Conservation (phyloP, 371 early-diverging fungal genomes). For the Thermomucor indicae-seudaticae region DNA sequence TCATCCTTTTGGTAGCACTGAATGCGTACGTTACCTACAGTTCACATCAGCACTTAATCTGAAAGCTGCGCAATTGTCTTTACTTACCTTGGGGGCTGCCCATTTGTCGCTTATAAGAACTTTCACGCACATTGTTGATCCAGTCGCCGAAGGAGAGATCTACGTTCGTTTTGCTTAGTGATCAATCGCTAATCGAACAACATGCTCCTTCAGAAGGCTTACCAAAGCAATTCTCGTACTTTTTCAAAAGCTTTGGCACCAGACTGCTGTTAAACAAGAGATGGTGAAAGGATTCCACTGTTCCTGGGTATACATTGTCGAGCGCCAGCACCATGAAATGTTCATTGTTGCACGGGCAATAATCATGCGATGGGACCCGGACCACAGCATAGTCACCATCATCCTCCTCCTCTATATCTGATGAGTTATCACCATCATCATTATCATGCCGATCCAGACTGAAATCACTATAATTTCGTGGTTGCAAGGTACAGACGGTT, state of each 20-base stretch:
- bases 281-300: constrained; percentile 1
- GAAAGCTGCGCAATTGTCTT: background rate
- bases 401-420: background rate
- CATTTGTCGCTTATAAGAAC: background rate
- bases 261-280: constrained; percentile 3
- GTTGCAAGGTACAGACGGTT: background rate
- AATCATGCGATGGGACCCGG: background rate
- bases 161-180: background rate
- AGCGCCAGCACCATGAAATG: background rate
- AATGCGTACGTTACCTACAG: background rate
- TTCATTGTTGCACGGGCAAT: background rate
- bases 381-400: background rate
- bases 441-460: background rate
- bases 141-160: background rate
- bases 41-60: background rate
- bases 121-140: background rate
- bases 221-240: constrained; percentile 6
- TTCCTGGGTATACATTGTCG: constrained; percentile 2
- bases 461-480: background rate
- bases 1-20: constrained; percentile 1
- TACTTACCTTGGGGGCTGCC: background rate
- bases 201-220: background rate
- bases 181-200: background rate
- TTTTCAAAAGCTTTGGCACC: constrained; percentile 1
- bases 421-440: background rate